These are phyloP conservation scores for Lentinula raphanica DNA, from an alignment of 768 basidiomycete genomes.

Conservation along the genomic window DNA sequence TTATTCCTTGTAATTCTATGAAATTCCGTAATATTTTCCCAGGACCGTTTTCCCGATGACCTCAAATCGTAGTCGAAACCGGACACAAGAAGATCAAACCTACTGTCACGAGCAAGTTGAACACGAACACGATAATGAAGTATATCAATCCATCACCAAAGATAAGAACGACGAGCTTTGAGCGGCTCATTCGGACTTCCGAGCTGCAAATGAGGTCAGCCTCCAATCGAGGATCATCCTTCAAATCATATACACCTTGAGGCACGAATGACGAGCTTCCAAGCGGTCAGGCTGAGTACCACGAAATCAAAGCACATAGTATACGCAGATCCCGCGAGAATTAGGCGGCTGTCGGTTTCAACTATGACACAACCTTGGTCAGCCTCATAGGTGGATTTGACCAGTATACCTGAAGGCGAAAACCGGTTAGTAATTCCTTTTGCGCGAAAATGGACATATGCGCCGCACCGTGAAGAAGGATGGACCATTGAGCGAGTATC, in stretches of 20 bases:
- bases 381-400: constrained; percentile 52
- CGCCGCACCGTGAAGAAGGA: constrained; percentile 57
- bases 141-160: constrained; percentile 68
- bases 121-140: constrained; percentile 74
- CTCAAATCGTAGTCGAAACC: too few relatives aligned
- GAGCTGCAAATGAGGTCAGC: not conserved
- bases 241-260: constrained; percentile 42
- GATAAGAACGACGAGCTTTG: constrained; percentile 32
- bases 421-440: not conserved
- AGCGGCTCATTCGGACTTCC: constrained; percentile 14
- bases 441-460: not conserved
- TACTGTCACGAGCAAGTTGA: constrained; percentile 56
- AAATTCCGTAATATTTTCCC: too few relatives aligned
- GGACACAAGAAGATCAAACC: constrained; percentile 14
- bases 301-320: constrained; percentile 69
- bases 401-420: constrained; percentile 41
- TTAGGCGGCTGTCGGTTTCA: constrained; percentile 54
- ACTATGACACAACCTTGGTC: constrained; percentile 52
- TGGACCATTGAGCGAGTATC: constrained; percentile 69
- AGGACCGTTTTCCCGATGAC: too few relatives aligned
- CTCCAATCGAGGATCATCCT: constrained; percentile 25
- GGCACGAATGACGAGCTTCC: constrained; percentile 45
- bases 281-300: constrained; percentile 57
- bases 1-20: too few relatives aligned
- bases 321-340: constrained; percentile 67